Evolutionary conservation across 805 yeast genomes (phyloP).

Genomic region (Saturnispora hagleri): DNA sequence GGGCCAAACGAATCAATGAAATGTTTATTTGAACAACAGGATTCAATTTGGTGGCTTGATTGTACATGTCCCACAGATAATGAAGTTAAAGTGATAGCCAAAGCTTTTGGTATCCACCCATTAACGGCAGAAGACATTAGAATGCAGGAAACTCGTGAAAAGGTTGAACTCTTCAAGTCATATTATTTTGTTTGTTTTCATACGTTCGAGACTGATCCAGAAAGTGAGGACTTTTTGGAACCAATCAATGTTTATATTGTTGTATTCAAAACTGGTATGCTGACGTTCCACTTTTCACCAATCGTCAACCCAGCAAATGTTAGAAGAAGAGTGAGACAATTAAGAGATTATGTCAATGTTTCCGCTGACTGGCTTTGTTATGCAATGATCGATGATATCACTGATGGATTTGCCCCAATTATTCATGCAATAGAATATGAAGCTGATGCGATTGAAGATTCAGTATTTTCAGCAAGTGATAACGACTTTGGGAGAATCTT

Average conservation of each 20-base stretch:
- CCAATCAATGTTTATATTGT: slow-evolving; percentile 71
- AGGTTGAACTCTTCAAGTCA: slow-evolving; percentile 82
- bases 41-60: slow-evolving; percentile 93
- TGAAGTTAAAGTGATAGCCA: slow-evolving; percentile 86
- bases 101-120: slow-evolving; percentile 95
- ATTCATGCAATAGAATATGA: slow-evolving; percentile 70
- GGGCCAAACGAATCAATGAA: slow-evolving; percentile 55
- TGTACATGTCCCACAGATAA: slow-evolving; percentile 89
- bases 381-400: slow-evolving; percentile 74
- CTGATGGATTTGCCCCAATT: slow-evolving; percentile 78
- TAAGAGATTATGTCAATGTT: slow-evolving; percentile 69
- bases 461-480: slow-evolving; percentile 73
- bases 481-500: slow-evolving; percentile 71
- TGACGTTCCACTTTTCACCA: slow-evolving; percentile 65
- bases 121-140: slow-evolving; percentile 95
- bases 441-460: slow-evolving; percentile 76
- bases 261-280: slow-evolving; percentile 57
- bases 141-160: slow-evolving; percentile 94
- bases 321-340: slow-evolving; percentile 71
- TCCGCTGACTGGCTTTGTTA: slow-evolving; percentile 78
- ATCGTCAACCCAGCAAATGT: slow-evolving; percentile 65
- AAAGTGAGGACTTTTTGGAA: slow-evolving; percentile 74
- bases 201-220: slow-evolving; percentile 81
- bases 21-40: slow-evolving; percentile 60
- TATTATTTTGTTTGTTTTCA: slow-evolving; percentile 96